Base-by-base conservation (phyloP, 2,329 filamentous ascomycete species). In the Madurella fahalii region DNA sequence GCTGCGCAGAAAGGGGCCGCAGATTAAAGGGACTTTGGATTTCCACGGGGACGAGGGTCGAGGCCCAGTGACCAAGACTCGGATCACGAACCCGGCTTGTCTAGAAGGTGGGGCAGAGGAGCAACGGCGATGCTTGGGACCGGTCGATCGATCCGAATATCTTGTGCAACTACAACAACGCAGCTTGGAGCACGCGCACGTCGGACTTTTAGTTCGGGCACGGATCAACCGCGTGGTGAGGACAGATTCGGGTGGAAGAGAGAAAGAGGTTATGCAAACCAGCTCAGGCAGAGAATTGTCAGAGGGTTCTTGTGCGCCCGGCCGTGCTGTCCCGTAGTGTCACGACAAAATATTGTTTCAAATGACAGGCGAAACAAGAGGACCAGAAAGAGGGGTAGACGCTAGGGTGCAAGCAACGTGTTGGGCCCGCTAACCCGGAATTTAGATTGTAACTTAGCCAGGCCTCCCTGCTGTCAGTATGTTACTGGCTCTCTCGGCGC, bases 41-140 rank as follows among this genome's bases (percentile, higher is more conserved):
- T 61, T 64, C 50, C 39, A 46, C 39, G 11, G 50, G 53, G 54
- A 58, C 54, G 50, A 61, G 61, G 62, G 50, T 49, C 44, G 52
- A 50, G 54, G 45, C 58, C 52, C 34, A 51, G 52, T 31, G 40
- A 32, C 47, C 40, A 34, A 45, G 18, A 25, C 52, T 41, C 41
- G 40, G 53, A 48, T 54, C 47, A 46, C 42, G 40, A 48, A 48
- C 53, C 48, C 52, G 43, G 42, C 43, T 40, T 44, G 43, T 51
- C 41, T 41, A 39, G 30, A 48, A 48, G 48, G 49, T 52, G 49
- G 53, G 53, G 49, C 45, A 42, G 37, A 45, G 43, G 15, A 40
- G 17, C 15, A 40, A 16, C 9, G 15, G 17, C 7, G 5, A 16
- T 40, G 8, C 25, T 25, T 25, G 25, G 25, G 25, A 25, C 25